A percentile compares a stretch with the other conserved stretches of the same genome.
Evolutionary conservation across 805 yeast genomes (phyloP).

Genomic region (Dipodascopsis tothii): DNA sequence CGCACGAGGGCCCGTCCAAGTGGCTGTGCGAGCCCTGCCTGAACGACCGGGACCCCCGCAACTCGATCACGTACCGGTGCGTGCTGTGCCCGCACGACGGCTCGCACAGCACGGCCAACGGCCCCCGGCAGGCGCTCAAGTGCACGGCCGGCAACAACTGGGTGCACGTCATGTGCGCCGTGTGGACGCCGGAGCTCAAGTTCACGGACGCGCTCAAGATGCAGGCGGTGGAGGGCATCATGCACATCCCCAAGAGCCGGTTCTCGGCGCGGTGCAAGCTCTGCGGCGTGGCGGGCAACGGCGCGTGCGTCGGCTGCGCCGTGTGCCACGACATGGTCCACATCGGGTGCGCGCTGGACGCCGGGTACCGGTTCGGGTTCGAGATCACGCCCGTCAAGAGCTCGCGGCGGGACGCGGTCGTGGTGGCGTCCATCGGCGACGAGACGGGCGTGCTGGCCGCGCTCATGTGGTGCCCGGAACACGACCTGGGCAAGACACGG

Average conservation of each 20-base stretch:
- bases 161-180: conserved; percentile 71
- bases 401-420: conserved; percentile 25
- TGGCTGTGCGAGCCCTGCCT: conserved; percentile 82
- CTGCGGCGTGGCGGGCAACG: conserved; percentile 45
- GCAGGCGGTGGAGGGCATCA: conserved; percentile 44
- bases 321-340: conserved; percentile 40
- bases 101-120: conserved; percentile 5
- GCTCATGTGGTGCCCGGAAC: conserved; percentile 30
- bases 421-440: conserved; percentile 20
- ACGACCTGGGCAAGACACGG: conserved; percentile 18
- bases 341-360: conserved; percentile 51
- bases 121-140: conserved; percentile 53
- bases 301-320: conserved; percentile 45
- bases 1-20: conserved; percentile 3
- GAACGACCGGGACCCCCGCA: conserved; percentile 55
- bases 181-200: conserved; percentile 42
- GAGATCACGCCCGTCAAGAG: conserved; percentile 31
- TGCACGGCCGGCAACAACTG: conserved; percentile 62
- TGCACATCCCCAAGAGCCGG: conserved; percentile 27
- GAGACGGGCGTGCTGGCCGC: conserved; percentile 27
- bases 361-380: conserved; percentile 49
- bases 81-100: conserved; percentile 49
- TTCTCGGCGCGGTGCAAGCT: conserved; percentile 29
- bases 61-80: conserved; percentile 46
- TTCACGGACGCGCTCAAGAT: conserved; percentile 38